Conservation (phyloP, 108 stramenopile genomes). For the Fragilariopsis cylindrus region DNA sequence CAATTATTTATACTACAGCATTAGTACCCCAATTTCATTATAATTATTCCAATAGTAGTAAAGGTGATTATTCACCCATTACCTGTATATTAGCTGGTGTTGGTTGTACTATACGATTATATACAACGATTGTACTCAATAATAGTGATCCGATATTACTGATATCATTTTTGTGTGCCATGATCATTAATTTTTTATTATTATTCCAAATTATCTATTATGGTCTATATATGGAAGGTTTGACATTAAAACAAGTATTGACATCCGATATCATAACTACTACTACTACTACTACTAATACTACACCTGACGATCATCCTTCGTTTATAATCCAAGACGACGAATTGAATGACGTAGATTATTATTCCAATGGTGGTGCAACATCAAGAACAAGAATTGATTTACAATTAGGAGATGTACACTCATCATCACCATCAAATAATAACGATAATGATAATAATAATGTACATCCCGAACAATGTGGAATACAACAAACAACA, state of each 20-base stretch:
- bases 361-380: too few species aligned
- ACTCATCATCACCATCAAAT: too few species aligned
- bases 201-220: slow-evolving; percentile 48
- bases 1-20: slow-evolving; percentile 37
- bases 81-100: slow-evolving; percentile 42
- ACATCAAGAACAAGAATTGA: too few species aligned
- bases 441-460: too few species aligned
- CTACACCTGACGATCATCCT: too few species aligned
- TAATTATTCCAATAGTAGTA: slow-evolving; percentile 22
- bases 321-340: too few species aligned
- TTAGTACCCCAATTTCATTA: slow-evolving; percentile 49
- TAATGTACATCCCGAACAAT: too few species aligned
- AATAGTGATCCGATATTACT: slow-evolving; percentile 43
- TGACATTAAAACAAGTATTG: slow-evolving; percentile 17
- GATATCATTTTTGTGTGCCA: slow-evolving; percentile 39
- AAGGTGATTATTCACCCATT: slow-evolving; percentile 50
- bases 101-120: slow-evolving; percentile 51
- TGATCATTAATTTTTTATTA: slow-evolving; percentile 38
- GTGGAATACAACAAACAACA: too few species aligned
- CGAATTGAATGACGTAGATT: too few species aligned
- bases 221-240: slow-evolving; percentile 43
- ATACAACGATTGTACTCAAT: slow-evolving; percentile 45
- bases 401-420: too few species aligned
- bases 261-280: slow-evolving; percentile 16
- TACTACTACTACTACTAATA: too few species aligned